Conservation (phyloP, 2,329 filamentous ascomycete species). For the Sporothrix humicola region DNA sequence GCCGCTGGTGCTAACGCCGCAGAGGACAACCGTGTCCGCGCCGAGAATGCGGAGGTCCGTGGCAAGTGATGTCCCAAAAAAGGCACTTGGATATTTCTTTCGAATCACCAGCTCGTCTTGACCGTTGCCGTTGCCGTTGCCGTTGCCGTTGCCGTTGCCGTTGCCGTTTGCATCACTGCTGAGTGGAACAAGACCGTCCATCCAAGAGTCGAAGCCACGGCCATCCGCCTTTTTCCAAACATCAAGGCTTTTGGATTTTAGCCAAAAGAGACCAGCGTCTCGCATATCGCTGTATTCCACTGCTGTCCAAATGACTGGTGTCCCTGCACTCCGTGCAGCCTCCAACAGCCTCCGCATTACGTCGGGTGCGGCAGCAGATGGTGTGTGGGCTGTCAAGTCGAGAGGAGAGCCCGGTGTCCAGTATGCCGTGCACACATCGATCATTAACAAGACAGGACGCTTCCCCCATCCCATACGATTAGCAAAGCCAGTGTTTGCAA, state of each 20-base stretch:
- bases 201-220: neutral
- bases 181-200: neutral
- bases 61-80: neutral
- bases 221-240: neutral
- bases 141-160: too few relatives aligned
- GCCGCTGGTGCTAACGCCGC: neutral
- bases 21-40: neutral
- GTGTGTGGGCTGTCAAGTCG: neutral
- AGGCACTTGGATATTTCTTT: neutral
- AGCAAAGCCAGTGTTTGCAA: neutral
- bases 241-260: neutral
- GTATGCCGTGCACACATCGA: neutral
- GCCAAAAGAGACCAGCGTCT: conserved; percentile 6
- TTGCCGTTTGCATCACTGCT: too few relatives aligned
- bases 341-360: neutral
- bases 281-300: neutral
- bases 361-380: neutral
- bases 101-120: neutral
- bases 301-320: neutral
- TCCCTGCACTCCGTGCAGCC: neutral
- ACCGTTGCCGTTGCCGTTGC: too few relatives aligned
- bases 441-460: neutral
- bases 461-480: neutral
- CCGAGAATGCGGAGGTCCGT: neutral
- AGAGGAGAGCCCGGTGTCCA: conserved; percentile 2